A percentile compares a stretch with the other conserved stretches of the same genome.
phyloP scores from a whole-genome alignment of 2,329 filamentous ascomycete species.

The Ceratocystis eucalypticola region DNA sequence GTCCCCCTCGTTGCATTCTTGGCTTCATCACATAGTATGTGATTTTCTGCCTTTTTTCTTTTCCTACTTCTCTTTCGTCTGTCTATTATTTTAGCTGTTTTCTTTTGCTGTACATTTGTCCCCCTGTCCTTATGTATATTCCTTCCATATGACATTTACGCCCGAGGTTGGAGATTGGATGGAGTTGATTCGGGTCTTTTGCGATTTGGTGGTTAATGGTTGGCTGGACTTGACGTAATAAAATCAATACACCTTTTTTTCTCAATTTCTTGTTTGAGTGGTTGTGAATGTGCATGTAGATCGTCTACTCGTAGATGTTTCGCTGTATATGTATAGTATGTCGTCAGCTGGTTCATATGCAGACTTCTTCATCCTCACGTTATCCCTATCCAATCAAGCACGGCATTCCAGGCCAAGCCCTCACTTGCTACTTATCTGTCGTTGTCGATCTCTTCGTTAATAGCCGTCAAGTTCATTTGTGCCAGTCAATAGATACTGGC shows the following conservation, averaged over 20 bases:
- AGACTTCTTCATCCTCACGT: not conserved
- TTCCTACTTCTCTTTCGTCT: not conserved
- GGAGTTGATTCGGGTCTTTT: not conserved
- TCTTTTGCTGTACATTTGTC: not conserved
- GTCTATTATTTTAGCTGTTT: not conserved
- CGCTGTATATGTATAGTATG: not conserved
- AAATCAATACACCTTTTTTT: not conserved
- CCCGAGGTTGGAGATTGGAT: not conserved
- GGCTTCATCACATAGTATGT: not conserved
- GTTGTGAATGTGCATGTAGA: too few species aligned
- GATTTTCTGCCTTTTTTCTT: not conserved
- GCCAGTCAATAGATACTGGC: slow-evolving; percentile 5
- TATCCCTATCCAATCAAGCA: too few species aligned
- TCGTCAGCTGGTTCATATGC: not conserved
- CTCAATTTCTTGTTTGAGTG: not conserved
- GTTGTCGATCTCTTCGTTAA: not conserved
- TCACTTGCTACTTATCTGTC: not conserved
- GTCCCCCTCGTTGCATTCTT: not conserved
- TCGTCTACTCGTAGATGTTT: not conserved
- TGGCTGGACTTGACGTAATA: not conserved
- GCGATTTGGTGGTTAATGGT: not conserved
- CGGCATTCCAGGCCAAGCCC: not conserved
- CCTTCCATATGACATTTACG: not conserved
- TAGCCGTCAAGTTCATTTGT: slow-evolving; percentile 3
- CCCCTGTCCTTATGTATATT: not conserved